phyloP scores from a whole-genome alignment of 768 basidiomycete species.

The Termitomyces sp. region DNA sequence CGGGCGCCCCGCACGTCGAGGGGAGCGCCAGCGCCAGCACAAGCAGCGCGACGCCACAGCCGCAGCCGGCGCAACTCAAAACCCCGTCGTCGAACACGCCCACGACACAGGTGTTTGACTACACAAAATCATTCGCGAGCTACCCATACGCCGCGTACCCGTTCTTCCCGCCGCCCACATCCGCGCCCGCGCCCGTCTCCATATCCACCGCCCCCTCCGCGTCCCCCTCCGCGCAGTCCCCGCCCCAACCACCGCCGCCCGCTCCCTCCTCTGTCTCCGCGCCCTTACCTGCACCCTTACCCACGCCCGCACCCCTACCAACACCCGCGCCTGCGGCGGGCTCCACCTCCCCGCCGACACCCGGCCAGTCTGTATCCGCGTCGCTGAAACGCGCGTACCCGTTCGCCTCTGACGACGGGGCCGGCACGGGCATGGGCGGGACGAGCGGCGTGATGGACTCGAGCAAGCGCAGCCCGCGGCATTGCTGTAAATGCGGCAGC shows the following conservation, averaged over 20 bases:
- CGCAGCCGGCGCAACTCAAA: slow-evolving; percentile 6
- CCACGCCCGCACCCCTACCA: too few relatives aligned
- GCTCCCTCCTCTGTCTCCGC: background rate
- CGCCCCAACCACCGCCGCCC: background rate
- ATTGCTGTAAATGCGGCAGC: slow-evolving; percentile 80
- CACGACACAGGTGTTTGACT: slow-evolving; percentile 20
- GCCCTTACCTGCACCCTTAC: too few relatives aligned
- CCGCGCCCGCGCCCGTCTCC: background rate
- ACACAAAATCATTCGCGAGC: slow-evolving; percentile 5
- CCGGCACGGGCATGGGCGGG: slow-evolving; percentile 2
- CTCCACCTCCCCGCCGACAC: background rate
- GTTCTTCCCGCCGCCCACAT: slow-evolving; percentile 12
- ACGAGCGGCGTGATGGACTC: slow-evolving; percentile 27
- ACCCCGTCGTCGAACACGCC: slow-evolving; percentile 14
- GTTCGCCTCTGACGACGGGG: background rate
- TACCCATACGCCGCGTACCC: slow-evolving; percentile 12
- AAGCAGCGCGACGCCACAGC: background rate
- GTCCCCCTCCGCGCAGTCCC: background rate
- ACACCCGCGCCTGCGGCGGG: too few relatives aligned
- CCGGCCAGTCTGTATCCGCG: background rate
- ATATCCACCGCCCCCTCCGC: background rate
- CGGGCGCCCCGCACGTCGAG: background rate
- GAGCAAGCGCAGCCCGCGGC: slow-evolving; percentile 59
- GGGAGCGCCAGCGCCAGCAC: background rate
- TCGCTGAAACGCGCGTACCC: background rate